Base-by-base conservation (phyloP, 129 eudicot genomes). In the Pittosporum tobira region DNA sequence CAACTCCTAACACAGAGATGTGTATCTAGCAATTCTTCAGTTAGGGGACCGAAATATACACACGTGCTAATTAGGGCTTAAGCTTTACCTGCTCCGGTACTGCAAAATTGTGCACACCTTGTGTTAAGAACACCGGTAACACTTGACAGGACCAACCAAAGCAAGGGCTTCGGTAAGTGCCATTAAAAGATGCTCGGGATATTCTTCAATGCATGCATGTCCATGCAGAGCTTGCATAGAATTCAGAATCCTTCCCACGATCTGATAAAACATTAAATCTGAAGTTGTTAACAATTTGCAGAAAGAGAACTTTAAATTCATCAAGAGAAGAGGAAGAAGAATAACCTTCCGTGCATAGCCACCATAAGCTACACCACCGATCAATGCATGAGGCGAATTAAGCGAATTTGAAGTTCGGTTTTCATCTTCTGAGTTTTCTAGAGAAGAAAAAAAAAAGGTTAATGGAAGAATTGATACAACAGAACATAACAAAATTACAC, bases 261-360 rank as follows among this genome's bases (percentile, higher is more conserved):
- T 83, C 98, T 91, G 79, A 25, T n/a, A 21, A 22, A 36, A 47
- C 23, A 12, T 62, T 28, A 23, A 53, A 45, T 10, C 44, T n/a
- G n/a, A 36, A 18, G 9, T 28, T n/a, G 15, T 45, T 10, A 31
- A 30, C 19, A n/a, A 12, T 22, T 45, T 46, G 20, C 25, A 31
- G 11, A 13, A 14, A 46, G 19, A 46, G 4, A 3, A 61, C 25
- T 25, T 18, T 24, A 6, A 15, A 22, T 19, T 21, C 55, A 49
- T 3, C 24, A 18, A 45, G 23, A 29, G 15, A 27, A 28, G 28
- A 5, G 20, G 26, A 69, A 34, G 0, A 23, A 51, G 5, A 61
- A 81, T 45, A 16, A 80, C 98, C 90, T 91, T 91, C 50, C 99
- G 75, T 9, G 96, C 99, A 68, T 86, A 91, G 34, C 96, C 94